These are phyloP conservation scores for Colletotrichum sp. DNA, from an alignment of 2,329 filamentous ascomycete genomes.

Conservation along the genomic window DNA sequence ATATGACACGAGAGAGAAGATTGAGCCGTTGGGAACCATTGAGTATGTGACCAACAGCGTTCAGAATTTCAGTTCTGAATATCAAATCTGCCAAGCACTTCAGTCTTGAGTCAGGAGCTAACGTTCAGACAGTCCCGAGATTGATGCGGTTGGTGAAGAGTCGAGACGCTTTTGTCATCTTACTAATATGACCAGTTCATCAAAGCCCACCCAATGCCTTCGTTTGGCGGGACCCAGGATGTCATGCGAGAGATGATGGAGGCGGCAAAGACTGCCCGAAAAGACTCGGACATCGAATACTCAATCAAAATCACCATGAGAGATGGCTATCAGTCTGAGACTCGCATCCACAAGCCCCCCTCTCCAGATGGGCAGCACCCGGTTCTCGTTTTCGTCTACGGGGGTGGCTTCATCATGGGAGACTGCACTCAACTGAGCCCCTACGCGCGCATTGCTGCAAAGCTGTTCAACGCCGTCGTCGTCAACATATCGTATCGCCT, in stretches of 20 bases:
- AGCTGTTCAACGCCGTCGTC: background rate
- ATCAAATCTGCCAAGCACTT: background rate
- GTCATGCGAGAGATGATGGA: background rate
- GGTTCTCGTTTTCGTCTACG: constrained; percentile 11
- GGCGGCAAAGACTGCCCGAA: background rate
- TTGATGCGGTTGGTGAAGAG: background rate
- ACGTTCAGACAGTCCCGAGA: background rate
- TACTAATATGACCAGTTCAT: background rate
- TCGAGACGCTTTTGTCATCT: background rate
- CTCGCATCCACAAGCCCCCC: background rate
- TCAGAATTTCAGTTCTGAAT: background rate
- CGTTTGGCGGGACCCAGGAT: background rate
- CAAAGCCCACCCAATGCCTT: background rate
- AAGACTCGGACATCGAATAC: background rate
- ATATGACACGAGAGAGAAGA: background rate
- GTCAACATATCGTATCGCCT: constrained; percentile 53
- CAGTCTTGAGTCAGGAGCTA: background rate
- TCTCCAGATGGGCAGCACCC: background rate
- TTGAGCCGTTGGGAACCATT: background rate
- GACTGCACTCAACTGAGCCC: background rate
- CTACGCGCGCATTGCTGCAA: background rate
- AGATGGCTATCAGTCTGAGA: background rate
- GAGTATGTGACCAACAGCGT: background rate
- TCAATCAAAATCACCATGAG: background rate
- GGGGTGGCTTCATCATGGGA: background rate